Conservation (phyloP, 257 asterid genomes). For the Solanum microdontum region DNA sequence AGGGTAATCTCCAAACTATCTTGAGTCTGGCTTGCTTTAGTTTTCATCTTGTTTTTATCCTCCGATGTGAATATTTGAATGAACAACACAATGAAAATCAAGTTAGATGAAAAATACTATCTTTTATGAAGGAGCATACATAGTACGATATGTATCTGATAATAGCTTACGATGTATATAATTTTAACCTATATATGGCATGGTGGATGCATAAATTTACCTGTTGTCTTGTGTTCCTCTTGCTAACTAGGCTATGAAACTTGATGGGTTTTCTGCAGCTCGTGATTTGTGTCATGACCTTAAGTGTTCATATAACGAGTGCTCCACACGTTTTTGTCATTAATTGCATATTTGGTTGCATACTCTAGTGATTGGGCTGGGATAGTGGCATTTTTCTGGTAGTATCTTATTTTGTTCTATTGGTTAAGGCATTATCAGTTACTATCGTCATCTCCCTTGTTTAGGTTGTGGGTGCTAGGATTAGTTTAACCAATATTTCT, state of each 20-base stretch:
- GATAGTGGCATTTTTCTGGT: background rate
- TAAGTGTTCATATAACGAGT: background rate
- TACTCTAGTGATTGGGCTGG: background rate
- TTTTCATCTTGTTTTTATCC: background rate
- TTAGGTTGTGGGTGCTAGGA: background rate
- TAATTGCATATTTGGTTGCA: background rate
- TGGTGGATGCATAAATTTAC: background rate
- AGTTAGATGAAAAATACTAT: background rate
- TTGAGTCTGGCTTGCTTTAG: background rate
- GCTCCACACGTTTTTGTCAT: background rate
- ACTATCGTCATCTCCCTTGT: background rate
- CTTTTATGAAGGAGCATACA: background rate
- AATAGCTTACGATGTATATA: background rate
- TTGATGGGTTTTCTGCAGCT: background rate
- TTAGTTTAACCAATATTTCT: background rate
- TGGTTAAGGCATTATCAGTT: background rate
- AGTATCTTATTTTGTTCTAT: background rate
- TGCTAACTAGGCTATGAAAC: background rate
- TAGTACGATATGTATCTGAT: background rate
- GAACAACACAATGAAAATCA: background rate
- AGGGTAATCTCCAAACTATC: slow-evolving; percentile 17
- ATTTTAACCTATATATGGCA: background rate
- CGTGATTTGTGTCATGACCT: background rate
- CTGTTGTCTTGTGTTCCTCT: background rate
- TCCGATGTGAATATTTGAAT: background rate